phyloP scores from a whole-genome alignment of 805 yeast species.

The Candida succiphila region DNA sequence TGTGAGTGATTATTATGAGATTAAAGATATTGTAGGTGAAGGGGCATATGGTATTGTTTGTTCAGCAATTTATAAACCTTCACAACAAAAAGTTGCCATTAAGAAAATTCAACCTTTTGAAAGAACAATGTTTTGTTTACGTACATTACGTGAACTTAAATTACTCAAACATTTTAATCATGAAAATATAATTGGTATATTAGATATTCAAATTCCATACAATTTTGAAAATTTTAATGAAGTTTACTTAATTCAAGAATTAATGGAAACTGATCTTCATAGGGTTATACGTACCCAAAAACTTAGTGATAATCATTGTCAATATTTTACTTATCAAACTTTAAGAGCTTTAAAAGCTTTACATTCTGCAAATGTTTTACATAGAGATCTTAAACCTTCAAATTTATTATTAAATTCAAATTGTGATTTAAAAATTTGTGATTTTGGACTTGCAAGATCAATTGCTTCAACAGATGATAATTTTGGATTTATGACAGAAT shows the following conservation, averaged over 20 bases:
- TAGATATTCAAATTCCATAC: constrained; percentile 82
- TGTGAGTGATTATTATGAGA: constrained; percentile 79
- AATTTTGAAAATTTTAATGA: constrained; percentile 71
- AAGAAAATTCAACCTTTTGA: constrained; percentile 92
- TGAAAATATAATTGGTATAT: constrained; percentile 83
- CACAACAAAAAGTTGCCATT: constrained; percentile 86
- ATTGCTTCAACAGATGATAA: constrained; percentile 55
- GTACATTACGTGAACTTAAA: constrained; percentile 86
- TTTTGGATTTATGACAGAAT: constrained; percentile 82
- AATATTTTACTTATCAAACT: constrained; percentile 87
- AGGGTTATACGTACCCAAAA: constrained; percentile 74
- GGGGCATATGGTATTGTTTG: constrained; percentile 96
- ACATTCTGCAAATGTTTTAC: constrained; percentile 91
- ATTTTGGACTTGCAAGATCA: constrained; percentile 80
- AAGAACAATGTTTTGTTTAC: constrained; percentile 75
- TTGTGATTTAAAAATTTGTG: constrained; percentile 91
- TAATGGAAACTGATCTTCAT: constrained; percentile 84
- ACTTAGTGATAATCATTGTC: constrained; percentile 86
- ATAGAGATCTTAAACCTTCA: constrained; percentile 86
- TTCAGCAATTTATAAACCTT: constrained; percentile 78
- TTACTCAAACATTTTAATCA: constrained; percentile 83
- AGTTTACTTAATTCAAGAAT: constrained; percentile 79
- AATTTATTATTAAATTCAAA: constrained; percentile 80
- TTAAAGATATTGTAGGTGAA: constrained; percentile 80
- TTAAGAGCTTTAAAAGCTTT: constrained; percentile 82